Evolutionary conservation across 805 yeast genomes (phyloP).

Genomic region (Candida berthetii): DNA sequence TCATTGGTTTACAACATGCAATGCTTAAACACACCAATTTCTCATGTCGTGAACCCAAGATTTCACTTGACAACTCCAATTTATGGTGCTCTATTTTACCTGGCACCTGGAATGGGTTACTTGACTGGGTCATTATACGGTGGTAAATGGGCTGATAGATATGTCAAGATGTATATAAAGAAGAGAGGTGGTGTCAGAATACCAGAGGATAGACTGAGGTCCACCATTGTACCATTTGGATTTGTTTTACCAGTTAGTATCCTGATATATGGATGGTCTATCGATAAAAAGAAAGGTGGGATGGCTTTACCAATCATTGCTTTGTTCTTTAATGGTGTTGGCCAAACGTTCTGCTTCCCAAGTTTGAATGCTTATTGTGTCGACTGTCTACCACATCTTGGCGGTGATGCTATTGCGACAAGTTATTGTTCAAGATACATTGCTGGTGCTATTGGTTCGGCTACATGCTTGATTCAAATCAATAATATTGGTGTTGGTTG

Average conservation of each 20-base stretch:
- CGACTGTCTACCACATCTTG: constrained; percentile 47
- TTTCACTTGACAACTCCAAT: constrained; percentile 42
- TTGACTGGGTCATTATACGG: constrained; percentile 44
- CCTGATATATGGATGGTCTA: constrained; percentile 48
- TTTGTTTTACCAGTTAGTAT: constrained; percentile 37
- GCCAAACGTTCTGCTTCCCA: constrained; percentile 47
- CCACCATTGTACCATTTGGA: constrained; percentile 32
- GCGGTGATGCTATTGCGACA: constrained; percentile 50
- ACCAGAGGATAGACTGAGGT: constrained; percentile 46
- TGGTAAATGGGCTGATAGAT: constrained; percentile 45
- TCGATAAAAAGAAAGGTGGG: constrained; percentile 45
- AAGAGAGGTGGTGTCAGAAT: constrained; percentile 30
- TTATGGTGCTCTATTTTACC: constrained; percentile 44
- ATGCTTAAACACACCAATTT: constrained; percentile 44
- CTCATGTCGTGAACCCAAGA: constrained; percentile 50
- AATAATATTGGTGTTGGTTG: constrained; percentile 49
- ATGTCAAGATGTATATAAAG: constrained; percentile 36
- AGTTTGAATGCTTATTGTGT: constrained; percentile 51
- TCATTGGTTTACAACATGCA: constrained; percentile 45
- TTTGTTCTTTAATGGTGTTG: constrained; percentile 41
- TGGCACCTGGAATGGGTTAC: constrained; percentile 55
- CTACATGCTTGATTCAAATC: constrained; percentile 39
- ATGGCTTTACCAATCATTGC: constrained; percentile 46
- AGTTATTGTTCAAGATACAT: constrained; percentile 45
- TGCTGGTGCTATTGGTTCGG: constrained; percentile 46